A percentile compares a stretch with the other conserved stretches of the same genome.
Evolutionary conservation across 768 basidiomycete genomes (phyloP).

Genomic region (Russula vinacea): DNA sequence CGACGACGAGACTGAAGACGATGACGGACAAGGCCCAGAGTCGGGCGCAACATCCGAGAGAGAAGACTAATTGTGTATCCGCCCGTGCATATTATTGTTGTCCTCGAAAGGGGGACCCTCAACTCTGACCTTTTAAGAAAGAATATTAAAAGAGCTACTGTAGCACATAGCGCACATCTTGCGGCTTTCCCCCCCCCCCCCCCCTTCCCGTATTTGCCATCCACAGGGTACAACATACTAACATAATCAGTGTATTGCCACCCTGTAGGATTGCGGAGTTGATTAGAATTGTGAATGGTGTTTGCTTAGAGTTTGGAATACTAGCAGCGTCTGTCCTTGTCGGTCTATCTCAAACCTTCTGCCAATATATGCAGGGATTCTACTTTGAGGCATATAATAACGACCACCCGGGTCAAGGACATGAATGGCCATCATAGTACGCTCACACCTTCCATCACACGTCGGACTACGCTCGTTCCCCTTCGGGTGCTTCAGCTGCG

Average conservation of each 20-base stretch:
- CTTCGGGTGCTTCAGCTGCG: neutral
- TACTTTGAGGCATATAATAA: neutral
- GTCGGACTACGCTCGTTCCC: neutral
- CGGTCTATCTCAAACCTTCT: neutral
- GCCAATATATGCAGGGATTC: neutral
- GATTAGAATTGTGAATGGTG: constrained; percentile 14
- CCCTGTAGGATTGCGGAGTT: constrained; percentile 23
- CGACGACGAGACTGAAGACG: constrained; percentile 32
- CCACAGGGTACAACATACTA: constrained; percentile 22
- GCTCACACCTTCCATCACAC: neutral
- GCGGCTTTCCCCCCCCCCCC: constrained; percentile 10
- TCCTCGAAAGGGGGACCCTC: neutral
- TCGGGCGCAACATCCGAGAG: constrained; percentile 24
- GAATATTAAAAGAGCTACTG: constrained; percentile 1
- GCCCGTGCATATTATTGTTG: neutral
- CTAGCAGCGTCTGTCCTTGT: neutral
- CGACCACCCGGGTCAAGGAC: neutral
- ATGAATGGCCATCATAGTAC: too few relatives aligned
- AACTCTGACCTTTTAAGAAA: neutral
- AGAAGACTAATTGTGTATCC: constrained; percentile 17
- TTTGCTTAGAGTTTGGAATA: neutral
- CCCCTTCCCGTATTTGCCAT: constrained; percentile 10
- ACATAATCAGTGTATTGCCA: constrained; percentile 21
- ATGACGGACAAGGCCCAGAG: constrained; percentile 27
- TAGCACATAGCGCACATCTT: constrained; percentile 15